A percentile compares a stretch with the other conserved stretches of the same genome.
phyloP scores from a whole-genome alignment of 352 stramenopile genomes.

The Plasmopara viticola region DNA sequence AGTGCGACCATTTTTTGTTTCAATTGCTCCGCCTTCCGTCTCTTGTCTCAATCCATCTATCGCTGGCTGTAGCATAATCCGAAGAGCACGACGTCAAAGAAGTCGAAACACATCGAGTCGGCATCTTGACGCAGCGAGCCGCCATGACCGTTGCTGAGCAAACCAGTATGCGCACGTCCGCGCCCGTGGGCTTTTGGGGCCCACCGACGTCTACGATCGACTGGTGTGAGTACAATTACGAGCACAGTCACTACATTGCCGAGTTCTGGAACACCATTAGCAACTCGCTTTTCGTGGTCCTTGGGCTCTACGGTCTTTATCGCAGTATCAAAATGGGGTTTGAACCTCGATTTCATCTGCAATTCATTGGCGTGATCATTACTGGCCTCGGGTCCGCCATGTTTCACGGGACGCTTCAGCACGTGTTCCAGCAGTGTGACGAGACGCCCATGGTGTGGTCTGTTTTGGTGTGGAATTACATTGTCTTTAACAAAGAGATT shows the following conservation, averaged over 20 bases:
- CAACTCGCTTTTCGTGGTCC: constrained; percentile 68
- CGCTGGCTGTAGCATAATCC: no score
- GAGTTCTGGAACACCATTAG: constrained; percentile 86
- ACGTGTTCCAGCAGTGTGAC: constrained; percentile 75
- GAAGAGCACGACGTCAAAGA: no score
- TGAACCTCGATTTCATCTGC: constrained; percentile 63
- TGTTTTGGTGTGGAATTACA: constrained; percentile 75
- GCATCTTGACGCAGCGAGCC: neutral
- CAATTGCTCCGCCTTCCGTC: no score
- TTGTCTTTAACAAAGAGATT: constrained; percentile 71
- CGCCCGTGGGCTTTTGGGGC: constrained; percentile 52
- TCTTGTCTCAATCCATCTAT: no score
- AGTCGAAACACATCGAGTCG: no score
- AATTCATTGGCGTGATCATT: constrained; percentile 69
- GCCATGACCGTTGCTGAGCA: constrained; percentile 14
- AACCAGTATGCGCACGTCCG: constrained; percentile 14
- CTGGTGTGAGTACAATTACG: constrained; percentile 83
- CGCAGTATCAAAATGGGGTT: constrained; percentile 53
- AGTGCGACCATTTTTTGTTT: no score
- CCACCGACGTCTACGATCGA: constrained; percentile 66
- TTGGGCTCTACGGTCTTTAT: constrained; percentile 61
- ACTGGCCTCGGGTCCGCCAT: constrained; percentile 73
- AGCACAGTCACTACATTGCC: constrained; percentile 65
- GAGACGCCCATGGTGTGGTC: constrained; percentile 82
- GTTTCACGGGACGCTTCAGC: constrained; percentile 80